Conservation (phyloP, 2,329 filamentous ascomycete species). For the Ophiostoma sp. region DNA sequence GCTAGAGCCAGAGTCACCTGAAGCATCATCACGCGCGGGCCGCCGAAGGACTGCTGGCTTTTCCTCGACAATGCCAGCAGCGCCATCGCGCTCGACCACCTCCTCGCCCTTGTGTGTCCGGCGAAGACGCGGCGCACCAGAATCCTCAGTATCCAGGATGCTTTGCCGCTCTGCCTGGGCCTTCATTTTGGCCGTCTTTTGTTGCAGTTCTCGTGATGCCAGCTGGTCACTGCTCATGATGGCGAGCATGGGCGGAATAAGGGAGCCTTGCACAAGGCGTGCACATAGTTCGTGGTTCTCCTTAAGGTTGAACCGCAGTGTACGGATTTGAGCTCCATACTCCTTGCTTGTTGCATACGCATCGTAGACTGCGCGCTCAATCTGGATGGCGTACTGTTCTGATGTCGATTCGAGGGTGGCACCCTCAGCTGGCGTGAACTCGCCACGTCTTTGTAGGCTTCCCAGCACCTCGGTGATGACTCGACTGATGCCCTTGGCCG, state of each 20-base stretch:
- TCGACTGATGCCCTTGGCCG: constrained; percentile 66
- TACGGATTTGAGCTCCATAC: constrained; percentile 62
- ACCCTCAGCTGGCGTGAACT: constrained; percentile 58
- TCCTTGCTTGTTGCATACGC: constrained; percentile 49
- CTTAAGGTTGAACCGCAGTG: constrained; percentile 81
- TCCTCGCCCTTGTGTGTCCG: constrained; percentile 96
- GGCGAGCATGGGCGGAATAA: constrained; percentile 73
- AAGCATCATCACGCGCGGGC: not conserved
- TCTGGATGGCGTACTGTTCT: constrained; percentile 66
- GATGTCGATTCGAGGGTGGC: constrained; percentile 60
- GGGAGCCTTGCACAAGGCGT: constrained; percentile 64
- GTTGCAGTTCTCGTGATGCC: constrained; percentile 83
- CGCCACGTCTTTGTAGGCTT: constrained; percentile 60
- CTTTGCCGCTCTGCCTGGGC: constrained; percentile 76
- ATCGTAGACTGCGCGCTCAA: constrained; percentile 66
- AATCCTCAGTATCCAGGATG: constrained; percentile 72
- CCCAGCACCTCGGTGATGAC: constrained; percentile 62
- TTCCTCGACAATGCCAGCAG: constrained; percentile 37
- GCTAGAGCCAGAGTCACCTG: constrained; percentile 17
- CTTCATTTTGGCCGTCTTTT: constrained; percentile 69
- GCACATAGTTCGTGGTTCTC: constrained; percentile 74
- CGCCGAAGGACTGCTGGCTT: constrained; percentile 31
- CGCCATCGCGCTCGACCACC: constrained; percentile 68
- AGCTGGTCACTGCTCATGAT: constrained; percentile 86
- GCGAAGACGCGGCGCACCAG: constrained; percentile 66